Evolutionary conservation across 306 rosid species (phyloP).

Genomic region (Dicorynia guianensis): DNA sequence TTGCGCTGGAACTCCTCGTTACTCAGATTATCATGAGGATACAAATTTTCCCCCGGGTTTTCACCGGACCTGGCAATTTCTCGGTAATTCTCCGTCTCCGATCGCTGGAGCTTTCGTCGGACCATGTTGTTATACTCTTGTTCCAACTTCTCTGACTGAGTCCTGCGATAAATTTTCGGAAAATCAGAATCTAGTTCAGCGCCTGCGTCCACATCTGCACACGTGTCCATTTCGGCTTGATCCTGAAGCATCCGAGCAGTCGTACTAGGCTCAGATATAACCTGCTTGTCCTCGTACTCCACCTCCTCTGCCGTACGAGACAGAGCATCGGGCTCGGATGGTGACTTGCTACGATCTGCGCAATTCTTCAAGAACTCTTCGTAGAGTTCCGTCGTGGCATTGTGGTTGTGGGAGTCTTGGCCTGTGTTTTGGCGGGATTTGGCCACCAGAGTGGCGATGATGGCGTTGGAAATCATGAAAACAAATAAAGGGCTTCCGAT

Average conservation of each 20-base stretch:
- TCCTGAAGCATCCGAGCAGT: not conserved
- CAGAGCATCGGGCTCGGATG: conserved; percentile 4
- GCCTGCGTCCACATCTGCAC: not conserved
- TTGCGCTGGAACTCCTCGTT: conserved; percentile 80
- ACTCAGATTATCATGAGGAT: conserved; percentile 63
- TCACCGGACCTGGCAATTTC: conserved; percentile 29
- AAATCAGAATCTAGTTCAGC: conserved; percentile 22
- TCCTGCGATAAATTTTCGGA: conserved; percentile 48
- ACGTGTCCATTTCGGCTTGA: conserved; percentile 11
- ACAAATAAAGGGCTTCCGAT: conserved; percentile 70
- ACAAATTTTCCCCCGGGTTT: conserved; percentile 19
- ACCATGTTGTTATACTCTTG: conserved; percentile 14
- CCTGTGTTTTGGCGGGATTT: conserved; percentile 52
- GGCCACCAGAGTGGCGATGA: conserved; percentile 68
- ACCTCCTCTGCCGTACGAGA: not conserved
- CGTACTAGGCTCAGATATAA: conserved; percentile 49
- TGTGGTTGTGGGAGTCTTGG: not conserved
- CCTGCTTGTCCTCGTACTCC: conserved; percentile 71
- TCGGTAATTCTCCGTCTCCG: conserved; percentile 64
- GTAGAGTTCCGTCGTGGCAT: conserved; percentile 40
- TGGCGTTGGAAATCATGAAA: conserved; percentile 78
- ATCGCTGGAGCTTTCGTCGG: conserved; percentile 52
- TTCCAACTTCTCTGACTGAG: conserved; percentile 61
- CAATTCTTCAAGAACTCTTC: conserved; percentile 24
- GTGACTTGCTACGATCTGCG: not conserved